A percentile compares a stretch with the other conserved stretches of the same genome.
Conservation (phyloP, 164 flowering plant genomes). For the Berberis thunbergii region DNA sequence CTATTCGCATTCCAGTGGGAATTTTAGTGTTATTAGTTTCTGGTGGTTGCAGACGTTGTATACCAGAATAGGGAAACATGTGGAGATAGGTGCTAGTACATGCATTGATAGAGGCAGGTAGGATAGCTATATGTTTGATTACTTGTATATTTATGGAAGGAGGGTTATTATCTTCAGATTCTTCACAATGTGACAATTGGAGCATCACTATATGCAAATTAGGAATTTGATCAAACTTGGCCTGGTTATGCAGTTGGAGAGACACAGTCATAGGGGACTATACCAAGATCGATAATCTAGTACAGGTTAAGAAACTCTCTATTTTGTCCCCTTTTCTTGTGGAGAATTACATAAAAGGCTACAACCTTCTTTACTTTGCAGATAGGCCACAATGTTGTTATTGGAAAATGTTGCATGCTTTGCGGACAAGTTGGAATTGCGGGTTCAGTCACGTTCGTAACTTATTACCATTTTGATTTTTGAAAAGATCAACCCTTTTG, state of each 20-base stretch:
- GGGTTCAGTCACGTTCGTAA: constrained; percentile 83
- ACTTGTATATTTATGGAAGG: background rate
- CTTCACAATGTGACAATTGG: background rate
- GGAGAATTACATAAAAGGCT: background rate
- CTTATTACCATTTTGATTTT: background rate
- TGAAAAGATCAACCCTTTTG: background rate
- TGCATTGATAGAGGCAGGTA: constrained; percentile 96
- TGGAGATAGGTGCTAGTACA: constrained; percentile 89
- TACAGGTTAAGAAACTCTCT: constrained; percentile 48
- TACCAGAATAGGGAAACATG: constrained; percentile 61
- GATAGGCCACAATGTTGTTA: constrained; percentile 89
- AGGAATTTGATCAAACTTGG: background rate
- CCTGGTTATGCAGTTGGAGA: constrained; percentile 76
- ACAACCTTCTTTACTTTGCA: constrained; percentile 25
- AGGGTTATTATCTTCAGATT: too few species aligned
- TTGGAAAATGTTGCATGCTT: constrained; percentile 74
- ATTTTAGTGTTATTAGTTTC: background rate
- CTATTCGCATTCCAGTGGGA: too few species aligned
- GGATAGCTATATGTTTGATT: background rate
- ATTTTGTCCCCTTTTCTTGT: background rate
- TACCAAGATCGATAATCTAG: constrained; percentile 83
- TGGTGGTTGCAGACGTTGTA: constrained; percentile 30
- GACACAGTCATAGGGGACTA: constrained; percentile 78
- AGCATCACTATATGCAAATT: background rate
- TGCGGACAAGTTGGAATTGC: constrained; percentile 99